Evolutionary conservation across 2,329 filamentous ascomycete genomes (phyloP).

Genomic region (Chaetomium strumarium): DNA sequence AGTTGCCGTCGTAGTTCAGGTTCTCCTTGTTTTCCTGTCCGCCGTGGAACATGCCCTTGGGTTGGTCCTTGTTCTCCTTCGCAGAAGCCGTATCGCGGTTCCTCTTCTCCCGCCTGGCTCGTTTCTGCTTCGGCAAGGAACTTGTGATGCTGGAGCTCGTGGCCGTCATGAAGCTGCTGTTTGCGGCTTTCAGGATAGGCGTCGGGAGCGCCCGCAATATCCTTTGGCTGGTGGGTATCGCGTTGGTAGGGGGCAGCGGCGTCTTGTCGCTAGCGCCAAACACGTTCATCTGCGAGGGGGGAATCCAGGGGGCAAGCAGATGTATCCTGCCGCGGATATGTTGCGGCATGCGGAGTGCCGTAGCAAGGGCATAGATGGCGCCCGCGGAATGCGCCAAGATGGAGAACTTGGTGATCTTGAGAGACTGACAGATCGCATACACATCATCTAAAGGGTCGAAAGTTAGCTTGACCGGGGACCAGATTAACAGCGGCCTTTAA

Average conservation of each 20-base stretch:
- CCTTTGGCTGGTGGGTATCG: constrained; percentile 84
- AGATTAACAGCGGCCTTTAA: background rate
- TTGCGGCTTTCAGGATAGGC: constrained; percentile 86
- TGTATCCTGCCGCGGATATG: constrained; percentile 93
- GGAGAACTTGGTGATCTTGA: constrained; percentile 94
- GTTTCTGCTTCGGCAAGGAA: constrained; percentile 65
- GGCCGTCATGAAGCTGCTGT: constrained; percentile 89
- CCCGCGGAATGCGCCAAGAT: constrained; percentile 94
- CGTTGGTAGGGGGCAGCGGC: constrained; percentile 66
- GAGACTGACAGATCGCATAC: constrained; percentile 82
- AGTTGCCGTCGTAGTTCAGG: constrained; percentile 23
- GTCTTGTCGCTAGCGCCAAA: constrained; percentile 65
- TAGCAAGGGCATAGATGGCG: constrained; percentile 95
- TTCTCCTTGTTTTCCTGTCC: constrained; percentile 47
- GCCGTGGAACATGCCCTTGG: constrained; percentile 23
- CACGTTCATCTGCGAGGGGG: constrained; percentile 83
- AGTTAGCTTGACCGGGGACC: background rate
- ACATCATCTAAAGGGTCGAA: constrained; percentile 60
- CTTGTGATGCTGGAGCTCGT: constrained; percentile 82
- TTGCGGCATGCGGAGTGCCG: constrained; percentile 90
- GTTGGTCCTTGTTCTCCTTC: constrained; percentile 37
- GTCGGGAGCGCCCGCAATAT: constrained; percentile 87
- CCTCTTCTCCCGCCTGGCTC: constrained; percentile 35
- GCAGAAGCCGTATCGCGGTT: constrained; percentile 29
- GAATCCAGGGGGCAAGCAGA: constrained; percentile 93